A percentile compares a stretch with the other conserved stretches of the same genome.
Conservation (phyloP, 805 yeast species). For the Ogataea pignaliae region DNA sequence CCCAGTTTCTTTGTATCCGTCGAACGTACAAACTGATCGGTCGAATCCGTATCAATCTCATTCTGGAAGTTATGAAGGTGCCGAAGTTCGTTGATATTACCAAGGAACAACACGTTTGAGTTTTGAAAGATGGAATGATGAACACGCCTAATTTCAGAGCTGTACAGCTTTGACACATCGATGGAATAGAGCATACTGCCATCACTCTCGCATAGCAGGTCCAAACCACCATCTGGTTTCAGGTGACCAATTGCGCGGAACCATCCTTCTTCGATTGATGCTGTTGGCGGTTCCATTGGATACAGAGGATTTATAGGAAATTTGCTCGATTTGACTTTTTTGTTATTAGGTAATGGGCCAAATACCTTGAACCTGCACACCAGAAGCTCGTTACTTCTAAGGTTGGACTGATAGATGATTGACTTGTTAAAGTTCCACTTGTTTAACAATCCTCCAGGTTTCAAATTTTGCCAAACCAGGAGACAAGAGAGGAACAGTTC, state of each 20-base stretch:
- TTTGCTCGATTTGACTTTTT: constrained; percentile 29
- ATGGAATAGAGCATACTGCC: constrained; percentile 58
- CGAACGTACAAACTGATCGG: constrained; percentile 5
- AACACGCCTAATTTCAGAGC: constrained; percentile 59
- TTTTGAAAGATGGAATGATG: constrained; percentile 60
- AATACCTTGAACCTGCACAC: constrained; percentile 63
- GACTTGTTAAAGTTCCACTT: constrained; percentile 43
- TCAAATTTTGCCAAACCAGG: constrained; percentile 47
- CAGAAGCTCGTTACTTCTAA: constrained; percentile 35
- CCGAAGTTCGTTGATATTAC: constrained; percentile 52
- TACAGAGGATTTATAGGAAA: constrained; percentile 20
- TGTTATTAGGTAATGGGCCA: constrained; percentile 52
- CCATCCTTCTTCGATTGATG: constrained; percentile 51
- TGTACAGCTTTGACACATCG: constrained; percentile 45
- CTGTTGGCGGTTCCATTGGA: constrained; percentile 6
- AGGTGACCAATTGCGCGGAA: constrained; percentile 68
- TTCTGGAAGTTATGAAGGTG: constrained; percentile 33
- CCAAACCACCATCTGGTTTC: constrained; percentile 57
- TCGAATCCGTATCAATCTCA: constrained; percentile 11
- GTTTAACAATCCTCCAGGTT: constrained; percentile 40
- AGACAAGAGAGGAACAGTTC: constrained; percentile 37
- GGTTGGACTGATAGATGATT: constrained; percentile 19
- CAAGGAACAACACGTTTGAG: constrained; percentile 56
- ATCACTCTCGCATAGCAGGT: constrained; percentile 58
- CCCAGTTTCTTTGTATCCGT: constrained; percentile 8